These are phyloP conservation scores for Capronia epimyces DNA, from an alignment of 2,329 filamentous ascomycete species.

Conservation along the genomic window DNA sequence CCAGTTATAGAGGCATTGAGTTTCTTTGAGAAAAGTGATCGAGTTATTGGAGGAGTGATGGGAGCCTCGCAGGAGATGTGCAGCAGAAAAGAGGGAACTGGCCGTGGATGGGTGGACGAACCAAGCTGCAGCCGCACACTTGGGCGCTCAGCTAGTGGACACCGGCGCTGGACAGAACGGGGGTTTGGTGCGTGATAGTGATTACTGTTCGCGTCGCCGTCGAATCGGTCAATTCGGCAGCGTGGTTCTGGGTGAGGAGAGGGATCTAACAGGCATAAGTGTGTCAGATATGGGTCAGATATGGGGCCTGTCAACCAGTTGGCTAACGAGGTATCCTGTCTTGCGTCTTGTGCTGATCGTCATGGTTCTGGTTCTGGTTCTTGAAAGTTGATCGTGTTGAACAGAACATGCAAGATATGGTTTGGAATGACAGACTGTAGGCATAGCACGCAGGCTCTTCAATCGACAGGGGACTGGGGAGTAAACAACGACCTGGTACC, in stretches of 20 bases:
- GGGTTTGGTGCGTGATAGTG: neutral
- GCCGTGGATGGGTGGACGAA: neutral
- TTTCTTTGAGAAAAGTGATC: neutral
- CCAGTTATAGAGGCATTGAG: conserved; percentile 2
- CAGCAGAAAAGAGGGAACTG: conserved; percentile 1
- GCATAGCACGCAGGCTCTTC: neutral
- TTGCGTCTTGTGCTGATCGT: conserved; percentile 5
- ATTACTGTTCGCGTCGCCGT: neutral
- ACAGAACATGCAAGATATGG: conserved; percentile 16
- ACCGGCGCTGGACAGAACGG: neutral
- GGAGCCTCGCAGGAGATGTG: conserved; percentile 15
- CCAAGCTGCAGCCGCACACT: neutral
- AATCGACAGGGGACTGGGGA: neutral
- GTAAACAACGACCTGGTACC: neutral
- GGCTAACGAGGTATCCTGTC: neutral
- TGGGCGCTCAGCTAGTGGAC: neutral
- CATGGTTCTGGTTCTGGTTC: neutral
- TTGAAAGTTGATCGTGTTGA: neutral
- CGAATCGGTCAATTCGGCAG: conserved; percentile 15
- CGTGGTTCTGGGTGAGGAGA: neutral
- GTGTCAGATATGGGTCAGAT: conserved; percentile 1
- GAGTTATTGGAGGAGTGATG: conserved; percentile 5
- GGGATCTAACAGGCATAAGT: neutral
- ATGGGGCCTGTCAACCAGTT: neutral
- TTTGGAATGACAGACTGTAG: neutral